Evolutionary conservation across 495 filamentous ascomycete genomes (phyloP), one percentile per base, ranked within the genome.

Genomic region (Neurospora sp.): DNA sequence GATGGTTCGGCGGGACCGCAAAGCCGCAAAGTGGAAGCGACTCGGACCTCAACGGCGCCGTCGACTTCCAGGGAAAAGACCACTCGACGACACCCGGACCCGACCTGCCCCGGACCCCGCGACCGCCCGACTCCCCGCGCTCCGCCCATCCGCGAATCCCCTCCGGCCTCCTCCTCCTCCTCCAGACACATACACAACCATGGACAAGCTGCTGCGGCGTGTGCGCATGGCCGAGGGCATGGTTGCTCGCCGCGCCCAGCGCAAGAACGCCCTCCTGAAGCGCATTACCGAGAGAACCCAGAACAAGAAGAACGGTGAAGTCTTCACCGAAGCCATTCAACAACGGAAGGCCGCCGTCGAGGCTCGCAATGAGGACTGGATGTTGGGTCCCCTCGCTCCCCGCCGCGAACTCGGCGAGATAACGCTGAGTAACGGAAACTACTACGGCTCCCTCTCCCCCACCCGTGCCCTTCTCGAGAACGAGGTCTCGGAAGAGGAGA

Each of bases 171-270:
- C n/a, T 61, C 14, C 53, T 61, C 53, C 53, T 66, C 53, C 53
- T 66, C 53, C 41, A 46, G 39, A 71, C 73, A 70, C 79, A 66
- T 35, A 35, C 74, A 72, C 72, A 74, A 84, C 75, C 75, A 94
- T 94, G 92, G 90, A 94, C 82, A 93, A 91, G 81, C 85, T 94
- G 76, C 86, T 93, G 75, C 87, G 87, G 77, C 88, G 91, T 75
- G 89, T 90, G 73, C 83, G 86, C 68, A 84, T 90, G 75, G 91
- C 91, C 74, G 84, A 91, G 79, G 88, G 88, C 77, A 89, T 90
- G 81, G 87, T 84, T 53, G 84, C 85, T 70, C 83, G 87, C 79
- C 81, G 85, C 20, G 72, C 75, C 66, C 85, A 86, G 81, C 70
- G 71, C 73, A 80, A 77, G 73, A 11, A 66, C 11, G 27, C 41